Conservation (phyloP, 2,329 filamentous ascomycete genomes). For the Chalaropsis thielavioides region DNA sequence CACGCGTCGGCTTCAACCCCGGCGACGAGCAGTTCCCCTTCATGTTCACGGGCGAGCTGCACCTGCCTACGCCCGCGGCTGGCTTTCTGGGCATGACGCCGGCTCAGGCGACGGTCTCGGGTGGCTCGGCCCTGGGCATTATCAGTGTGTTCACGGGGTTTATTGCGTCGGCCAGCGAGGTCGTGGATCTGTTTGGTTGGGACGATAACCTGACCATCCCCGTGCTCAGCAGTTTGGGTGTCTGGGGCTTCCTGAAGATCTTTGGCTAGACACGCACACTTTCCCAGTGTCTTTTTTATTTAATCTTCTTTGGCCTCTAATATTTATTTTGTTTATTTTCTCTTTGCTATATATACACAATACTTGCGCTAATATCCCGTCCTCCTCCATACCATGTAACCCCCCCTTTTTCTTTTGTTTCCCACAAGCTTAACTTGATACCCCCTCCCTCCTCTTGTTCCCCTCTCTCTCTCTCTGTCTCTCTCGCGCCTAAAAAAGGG, state of each 20-base stretch:
- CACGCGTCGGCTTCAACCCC: conserved; percentile 48
- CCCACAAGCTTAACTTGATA: not conserved
- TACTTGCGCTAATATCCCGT: conserved; percentile 1
- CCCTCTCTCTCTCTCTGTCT: not conserved
- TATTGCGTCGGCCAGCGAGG: conserved; percentile 76
- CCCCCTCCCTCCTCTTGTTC: not conserved
- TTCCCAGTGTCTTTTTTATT: not conserved
- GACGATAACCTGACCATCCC: conserved; percentile 98
- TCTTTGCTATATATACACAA: conserved; percentile 2
- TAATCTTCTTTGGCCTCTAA: not conserved
- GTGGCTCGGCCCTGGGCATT: conserved; percentile 57
- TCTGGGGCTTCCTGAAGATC: conserved; percentile 81
- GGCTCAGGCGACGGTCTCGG: conserved; percentile 47
- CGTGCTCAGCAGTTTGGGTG: conserved; percentile 70
- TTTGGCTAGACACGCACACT: conserved; percentile 43
- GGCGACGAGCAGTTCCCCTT: conserved; percentile 57
- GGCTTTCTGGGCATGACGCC: conserved; percentile 46
- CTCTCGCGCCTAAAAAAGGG: too few species aligned
- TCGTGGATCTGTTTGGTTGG: conserved; percentile 81
- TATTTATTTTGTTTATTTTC: conserved; percentile 2
- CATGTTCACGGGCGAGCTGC: conserved; percentile 66
- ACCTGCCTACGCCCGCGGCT: conserved; percentile 48
- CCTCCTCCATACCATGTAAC: not conserved
- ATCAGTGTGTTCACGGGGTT: conserved; percentile 83
- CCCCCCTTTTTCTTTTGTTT: not conserved